Percentiles rank a stretch among this genome's conserved stretches.
These are phyloP conservation scores for Erythrophleum fordii DNA, from an alignment of 306 rosid species.

Conservation along the genomic window DNA sequence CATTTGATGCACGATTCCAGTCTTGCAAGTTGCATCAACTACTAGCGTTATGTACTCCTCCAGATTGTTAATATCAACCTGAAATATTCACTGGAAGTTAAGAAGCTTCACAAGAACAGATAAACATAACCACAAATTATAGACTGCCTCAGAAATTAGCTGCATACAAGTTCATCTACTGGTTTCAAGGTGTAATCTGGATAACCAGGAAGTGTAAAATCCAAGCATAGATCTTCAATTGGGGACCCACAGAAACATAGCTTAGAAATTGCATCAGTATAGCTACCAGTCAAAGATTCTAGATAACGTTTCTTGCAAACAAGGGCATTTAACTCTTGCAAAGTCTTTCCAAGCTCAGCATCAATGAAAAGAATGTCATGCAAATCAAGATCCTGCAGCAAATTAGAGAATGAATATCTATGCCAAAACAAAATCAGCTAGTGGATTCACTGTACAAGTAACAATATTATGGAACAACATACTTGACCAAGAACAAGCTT, in stretches of 20 bases:
- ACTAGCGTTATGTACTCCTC: slow-evolving; percentile 86
- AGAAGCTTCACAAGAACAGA: not conserved
- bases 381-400: slow-evolving; percentile 93
- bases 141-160: slow-evolving; percentile 7
- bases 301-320: slow-evolving; percentile 72
- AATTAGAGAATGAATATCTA: slow-evolving; percentile 7
- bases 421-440: slow-evolving; percentile 16
- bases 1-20: slow-evolving; percentile 80
- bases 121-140: not conserved
- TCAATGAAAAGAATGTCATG: slow-evolving; percentile 88
- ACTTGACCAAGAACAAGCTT: slow-evolving; percentile 94
- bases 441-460: not conserved
- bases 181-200: slow-evolving; percentile 81
- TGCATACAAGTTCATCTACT: slow-evolving; percentile 80
- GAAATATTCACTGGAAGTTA: slow-evolving; percentile 32
- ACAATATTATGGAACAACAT: slow-evolving; percentile 41
- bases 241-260: slow-evolving; percentile 71
- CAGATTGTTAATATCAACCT: slow-evolving; percentile 90
- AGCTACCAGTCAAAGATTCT: slow-evolving; percentile 53
- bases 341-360: slow-evolving; percentile 88
- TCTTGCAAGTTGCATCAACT: slow-evolving; percentile 87
- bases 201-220: slow-evolving; percentile 93
- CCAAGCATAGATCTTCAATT: slow-evolving; percentile 86
- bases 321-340: slow-evolving; percentile 83
- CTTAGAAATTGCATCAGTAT: slow-evolving; percentile 44